Evolutionary conservation across 2,329 filamentous ascomycete species (phyloP).

Genomic region (Venturia asperata): DNA sequence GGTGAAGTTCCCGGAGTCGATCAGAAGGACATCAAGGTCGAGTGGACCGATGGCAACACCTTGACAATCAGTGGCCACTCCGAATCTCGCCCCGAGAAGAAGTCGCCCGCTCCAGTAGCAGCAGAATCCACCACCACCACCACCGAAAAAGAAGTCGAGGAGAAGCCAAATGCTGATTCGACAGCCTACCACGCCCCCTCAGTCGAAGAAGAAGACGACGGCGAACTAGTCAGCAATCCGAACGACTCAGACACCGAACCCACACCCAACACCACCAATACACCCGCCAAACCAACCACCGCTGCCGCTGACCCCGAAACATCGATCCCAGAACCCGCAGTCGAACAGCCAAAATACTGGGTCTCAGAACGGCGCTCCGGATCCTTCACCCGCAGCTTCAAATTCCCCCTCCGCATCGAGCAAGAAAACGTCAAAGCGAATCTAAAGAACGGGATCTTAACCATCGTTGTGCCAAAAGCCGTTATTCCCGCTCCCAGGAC

Average conservation of each 20-base stretch:
- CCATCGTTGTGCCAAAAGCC: constrained; percentile 51
- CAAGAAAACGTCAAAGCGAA: constrained; percentile 55
- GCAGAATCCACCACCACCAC: background rate
- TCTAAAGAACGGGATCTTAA: constrained; percentile 54
- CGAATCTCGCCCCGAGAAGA: constrained; percentile 56
- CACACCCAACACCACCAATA: constrained; percentile 6
- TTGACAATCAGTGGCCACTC: constrained; percentile 62
- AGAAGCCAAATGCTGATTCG: background rate
- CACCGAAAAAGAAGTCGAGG: background rate
- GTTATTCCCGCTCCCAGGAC: constrained; percentile 42
- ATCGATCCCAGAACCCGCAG: constrained; percentile 32
- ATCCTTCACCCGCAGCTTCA: constrained; percentile 53
- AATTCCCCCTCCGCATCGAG: constrained; percentile 51
- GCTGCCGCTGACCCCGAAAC: constrained; percentile 27
- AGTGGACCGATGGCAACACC: constrained; percentile 71
- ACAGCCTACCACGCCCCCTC: constrained; percentile 42
- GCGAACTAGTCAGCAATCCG: constrained; percentile 23
- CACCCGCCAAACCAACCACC: constrained; percentile 22
- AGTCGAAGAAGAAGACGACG: constrained; percentile 54
- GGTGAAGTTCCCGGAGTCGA: constrained; percentile 71
- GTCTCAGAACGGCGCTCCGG: constrained; percentile 53
- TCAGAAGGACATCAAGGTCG: constrained; percentile 67
- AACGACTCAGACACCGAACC: background rate
- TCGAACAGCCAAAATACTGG: constrained; percentile 58
- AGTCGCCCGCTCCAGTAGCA: constrained; percentile 33